A percentile compares a stretch with the other conserved stretches of the same genome.
phyloP scores from a whole-genome alignment of 2,329 filamentous ascomycete species.

The Alternaria sp. region DNA sequence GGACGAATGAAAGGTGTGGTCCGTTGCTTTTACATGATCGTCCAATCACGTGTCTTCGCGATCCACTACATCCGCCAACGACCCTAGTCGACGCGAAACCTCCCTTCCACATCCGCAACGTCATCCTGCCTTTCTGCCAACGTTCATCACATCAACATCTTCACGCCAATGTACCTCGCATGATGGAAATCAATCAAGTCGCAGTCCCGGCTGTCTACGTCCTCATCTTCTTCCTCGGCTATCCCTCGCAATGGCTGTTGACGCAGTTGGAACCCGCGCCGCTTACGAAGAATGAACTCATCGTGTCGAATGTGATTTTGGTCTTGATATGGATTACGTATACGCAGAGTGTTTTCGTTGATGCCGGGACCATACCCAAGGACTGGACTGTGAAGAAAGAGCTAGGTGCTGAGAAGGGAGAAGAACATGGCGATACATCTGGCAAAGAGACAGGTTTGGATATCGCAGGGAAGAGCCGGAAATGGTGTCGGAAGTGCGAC shows the following conservation, averaged over 20 bases:
- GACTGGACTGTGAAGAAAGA: constrained; percentile 22
- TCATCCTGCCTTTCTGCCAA: not conserved
- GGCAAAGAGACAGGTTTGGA: not conserved
- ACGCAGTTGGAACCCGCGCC: constrained; percentile 63
- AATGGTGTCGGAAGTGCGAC: constrained; percentile 79
- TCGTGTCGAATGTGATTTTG: constrained; percentile 71
- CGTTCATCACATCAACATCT: not conserved
- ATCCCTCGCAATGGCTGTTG: constrained; percentile 76
- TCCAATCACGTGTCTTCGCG: constrained; percentile 34
- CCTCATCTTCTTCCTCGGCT: constrained; percentile 73
- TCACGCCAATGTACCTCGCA: not conserved
- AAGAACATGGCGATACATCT: not conserved
- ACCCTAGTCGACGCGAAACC: constrained; percentile 5
- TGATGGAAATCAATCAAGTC: constrained; percentile 51
- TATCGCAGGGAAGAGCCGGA: constrained; percentile 38
- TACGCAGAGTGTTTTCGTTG: constrained; percentile 65
- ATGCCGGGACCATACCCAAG: constrained; percentile 62
- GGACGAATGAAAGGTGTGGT: constrained; percentile 2
- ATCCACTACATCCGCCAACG: not conserved
- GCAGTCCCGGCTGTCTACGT: constrained; percentile 72
- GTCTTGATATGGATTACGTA: constrained; percentile 73
- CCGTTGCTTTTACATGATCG: not conserved
- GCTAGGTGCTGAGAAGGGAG: not conserved
- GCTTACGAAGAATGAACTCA: constrained; percentile 61
- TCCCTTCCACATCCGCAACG: not conserved